These are phyloP conservation scores for Saturnispora galanensis DNA, from an alignment of 805 yeast genomes.

Conservation along the genomic window DNA sequence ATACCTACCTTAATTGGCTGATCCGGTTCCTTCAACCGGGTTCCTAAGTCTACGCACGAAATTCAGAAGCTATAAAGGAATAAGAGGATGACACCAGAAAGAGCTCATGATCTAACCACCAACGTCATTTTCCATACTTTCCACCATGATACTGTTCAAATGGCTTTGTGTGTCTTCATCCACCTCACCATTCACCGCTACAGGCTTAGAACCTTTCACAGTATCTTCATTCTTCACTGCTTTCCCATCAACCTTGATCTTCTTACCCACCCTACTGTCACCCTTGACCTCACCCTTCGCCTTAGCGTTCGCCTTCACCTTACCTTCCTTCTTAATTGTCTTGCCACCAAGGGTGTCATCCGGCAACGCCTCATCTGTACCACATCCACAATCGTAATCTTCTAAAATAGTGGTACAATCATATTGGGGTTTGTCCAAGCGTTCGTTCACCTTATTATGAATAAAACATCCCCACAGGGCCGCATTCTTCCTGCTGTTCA, in stretches of 20 bases:
- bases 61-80: no score
- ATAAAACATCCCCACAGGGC: constrained; percentile 94
- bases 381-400: constrained; percentile 96
- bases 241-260: no score
- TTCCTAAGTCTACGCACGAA: no score
- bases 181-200: constrained; percentile 3
- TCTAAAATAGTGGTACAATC: constrained; percentile 82
- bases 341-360: constrained; percentile 26
- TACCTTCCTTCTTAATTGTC: constrained; percentile 8
- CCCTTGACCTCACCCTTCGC: no score
- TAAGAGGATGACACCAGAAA: background rate
- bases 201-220: background rate
- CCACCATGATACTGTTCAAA: constrained; percentile 36
- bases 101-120: constrained; percentile 15
- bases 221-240: background rate
- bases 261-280: no score
- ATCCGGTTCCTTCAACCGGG: no score
- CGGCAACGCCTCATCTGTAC: constrained; percentile 51
- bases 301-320: no score
- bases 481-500: constrained; percentile 64
- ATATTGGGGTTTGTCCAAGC: constrained; percentile 58
- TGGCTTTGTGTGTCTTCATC: constrained; percentile 29
- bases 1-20: no score
- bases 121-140: constrained; percentile 30
- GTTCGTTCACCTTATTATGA: constrained; percentile 77